phyloP scores from a whole-genome alignment of 2,329 filamentous ascomycete species.

The Conoideocrella luteorostrata region DNA sequence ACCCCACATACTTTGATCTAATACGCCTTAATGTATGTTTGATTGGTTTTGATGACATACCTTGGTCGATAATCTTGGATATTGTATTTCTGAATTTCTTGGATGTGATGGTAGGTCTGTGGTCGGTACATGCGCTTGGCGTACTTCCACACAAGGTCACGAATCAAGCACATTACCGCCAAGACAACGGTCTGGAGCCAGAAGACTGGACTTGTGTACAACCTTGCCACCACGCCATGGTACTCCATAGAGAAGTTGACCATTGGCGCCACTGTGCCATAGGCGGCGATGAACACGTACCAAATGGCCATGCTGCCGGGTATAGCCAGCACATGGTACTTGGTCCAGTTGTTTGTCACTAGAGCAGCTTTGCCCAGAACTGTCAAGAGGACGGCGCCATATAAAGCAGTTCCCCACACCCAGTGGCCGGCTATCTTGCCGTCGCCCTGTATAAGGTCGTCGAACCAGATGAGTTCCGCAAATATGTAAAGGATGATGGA shows the following conservation, averaged over 20 bases:
- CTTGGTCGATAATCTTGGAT: slow-evolving; percentile 97
- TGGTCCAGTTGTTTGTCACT: slow-evolving; percentile 97
- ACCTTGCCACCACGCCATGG: slow-evolving; percentile 69
- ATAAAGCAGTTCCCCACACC: slow-evolving; percentile 95
- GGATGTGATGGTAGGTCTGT: slow-evolving; percentile 94
- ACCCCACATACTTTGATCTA: too few relatives aligned
- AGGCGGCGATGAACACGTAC: slow-evolving; percentile 83
- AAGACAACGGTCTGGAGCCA: slow-evolving; percentile 85
- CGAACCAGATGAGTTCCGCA: slow-evolving; percentile 72
- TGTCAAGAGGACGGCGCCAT: slow-evolving; percentile 87
- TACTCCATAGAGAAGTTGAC: slow-evolving; percentile 78
- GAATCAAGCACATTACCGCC: slow-evolving; percentile 71
- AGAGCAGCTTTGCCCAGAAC: slow-evolving; percentile 92
- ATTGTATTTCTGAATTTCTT: slow-evolving; percentile 99
- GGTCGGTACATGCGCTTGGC: slow-evolving; percentile 95
- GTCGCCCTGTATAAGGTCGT: slow-evolving; percentile 71
- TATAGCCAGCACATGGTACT: slow-evolving; percentile 93
- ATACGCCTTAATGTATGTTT: too few relatives aligned
- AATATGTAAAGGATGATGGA: slow-evolving; percentile 88
- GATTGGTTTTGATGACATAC: slow-evolving; percentile 41
- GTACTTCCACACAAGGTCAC: slow-evolving; percentile 97
- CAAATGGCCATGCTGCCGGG: slow-evolving; percentile 88
- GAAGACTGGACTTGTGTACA: slow-evolving; percentile 79
- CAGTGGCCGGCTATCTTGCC: slow-evolving; percentile 86
- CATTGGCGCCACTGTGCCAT: slow-evolving; percentile 79